Evolutionary conservation across 1,284 basidiomycete species (phyloP).

Genomic region (Ganoderma meredithae): DNA sequence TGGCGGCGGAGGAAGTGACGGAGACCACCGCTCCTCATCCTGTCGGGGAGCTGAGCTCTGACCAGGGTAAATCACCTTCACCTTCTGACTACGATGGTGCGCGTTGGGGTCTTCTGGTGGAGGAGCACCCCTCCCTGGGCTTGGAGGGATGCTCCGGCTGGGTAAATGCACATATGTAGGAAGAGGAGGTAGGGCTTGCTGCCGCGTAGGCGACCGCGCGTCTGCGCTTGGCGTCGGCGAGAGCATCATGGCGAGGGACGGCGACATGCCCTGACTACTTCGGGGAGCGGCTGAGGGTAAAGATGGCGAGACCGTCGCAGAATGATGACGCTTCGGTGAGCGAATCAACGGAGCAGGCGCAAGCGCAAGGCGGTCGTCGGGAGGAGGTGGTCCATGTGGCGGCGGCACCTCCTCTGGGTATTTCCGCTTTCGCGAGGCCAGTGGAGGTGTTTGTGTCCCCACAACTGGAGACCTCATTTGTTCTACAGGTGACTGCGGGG

Average conservation of each 20-base stretch:
- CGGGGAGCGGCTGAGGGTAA: constrained; percentile 27
- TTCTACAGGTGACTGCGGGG: constrained; percentile 30
- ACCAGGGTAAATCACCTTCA: constrained; percentile 23
- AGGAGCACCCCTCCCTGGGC: constrained; percentile 20
- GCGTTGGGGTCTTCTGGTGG: constrained; percentile 21
- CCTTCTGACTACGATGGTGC: constrained; percentile 22
- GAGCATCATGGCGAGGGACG: constrained; percentile 44
- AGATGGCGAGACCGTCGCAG: constrained; percentile 34
- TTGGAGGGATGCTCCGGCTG: constrained; percentile 27
- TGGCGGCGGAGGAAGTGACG: constrained; percentile 22
- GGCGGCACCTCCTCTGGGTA: constrained; percentile 49
- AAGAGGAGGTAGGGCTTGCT: constrained; percentile 24
- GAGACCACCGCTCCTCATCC: constrained; percentile 30
- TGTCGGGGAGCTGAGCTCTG: constrained; percentile 10
- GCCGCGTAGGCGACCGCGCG: constrained; percentile 35
- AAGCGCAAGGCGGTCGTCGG: constrained; percentile 32
- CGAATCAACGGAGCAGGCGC: constrained; percentile 32
- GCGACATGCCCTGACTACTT: constrained; percentile 38
- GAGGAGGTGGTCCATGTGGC: constrained; percentile 29
- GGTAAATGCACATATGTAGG: constrained; percentile 17
- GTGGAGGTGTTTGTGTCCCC: constrained; percentile 31
- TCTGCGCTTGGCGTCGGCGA: constrained; percentile 37
- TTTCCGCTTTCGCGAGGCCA: constrained; percentile 50
- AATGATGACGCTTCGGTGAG: constrained; percentile 37
- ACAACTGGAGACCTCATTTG: constrained; percentile 32